phyloP scores from a whole-genome alignment of 371 early-diverging fungal genomes.

The Conidiobolus coronatus region DNA sequence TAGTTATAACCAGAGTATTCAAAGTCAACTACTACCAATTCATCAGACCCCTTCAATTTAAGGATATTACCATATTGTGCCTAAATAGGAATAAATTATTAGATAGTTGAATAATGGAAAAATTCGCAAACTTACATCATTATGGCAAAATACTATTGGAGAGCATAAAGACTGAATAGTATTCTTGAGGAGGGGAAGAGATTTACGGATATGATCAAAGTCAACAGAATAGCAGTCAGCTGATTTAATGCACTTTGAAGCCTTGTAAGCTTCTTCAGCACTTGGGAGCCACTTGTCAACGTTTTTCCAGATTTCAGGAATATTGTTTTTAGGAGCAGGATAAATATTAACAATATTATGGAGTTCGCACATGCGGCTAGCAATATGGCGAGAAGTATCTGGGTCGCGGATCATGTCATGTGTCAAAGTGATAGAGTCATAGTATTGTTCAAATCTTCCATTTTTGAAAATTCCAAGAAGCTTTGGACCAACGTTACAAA shows the following conservation, averaged over 20 bases:
- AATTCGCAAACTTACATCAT: slow-evolving; percentile 35
- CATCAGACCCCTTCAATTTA: slow-evolving; percentile 17
- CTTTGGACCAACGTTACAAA: slow-evolving; percentile 46
- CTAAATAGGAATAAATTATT: slow-evolving; percentile 8
- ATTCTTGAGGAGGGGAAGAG: slow-evolving; percentile 3
- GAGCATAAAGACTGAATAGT: slow-evolving; percentile 12
- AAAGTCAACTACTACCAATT: slow-evolving; percentile 53
- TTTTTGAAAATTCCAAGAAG: slow-evolving; percentile 69
- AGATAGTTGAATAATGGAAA: background rate
- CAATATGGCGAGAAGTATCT: slow-evolving; percentile 40
- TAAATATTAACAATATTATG: slow-evolving; percentile 45
- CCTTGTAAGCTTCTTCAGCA: slow-evolving; percentile 11
- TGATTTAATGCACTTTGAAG: slow-evolving; percentile 7
- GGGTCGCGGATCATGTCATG: slow-evolving; percentile 38
- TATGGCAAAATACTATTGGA: slow-evolving; percentile 62
- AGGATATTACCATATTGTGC: slow-evolving; percentile 68
- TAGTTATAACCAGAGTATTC: slow-evolving; percentile 74
- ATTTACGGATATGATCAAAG: background rate
- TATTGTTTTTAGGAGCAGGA: slow-evolving; percentile 16
- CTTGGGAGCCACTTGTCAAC: slow-evolving; percentile 35
- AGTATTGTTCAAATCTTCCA: slow-evolving; percentile 69
- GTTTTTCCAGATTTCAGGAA: slow-evolving; percentile 39
- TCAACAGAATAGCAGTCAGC: slow-evolving; percentile 3
- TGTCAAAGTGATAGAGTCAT: slow-evolving; percentile 48
- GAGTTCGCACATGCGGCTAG: slow-evolving; percentile 39